Evolutionary conservation across 495 filamentous ascomycete genomes (phyloP), one percentile per base, ranked within the genome.

Genomic region (Jackrogersella minutella): DNA sequence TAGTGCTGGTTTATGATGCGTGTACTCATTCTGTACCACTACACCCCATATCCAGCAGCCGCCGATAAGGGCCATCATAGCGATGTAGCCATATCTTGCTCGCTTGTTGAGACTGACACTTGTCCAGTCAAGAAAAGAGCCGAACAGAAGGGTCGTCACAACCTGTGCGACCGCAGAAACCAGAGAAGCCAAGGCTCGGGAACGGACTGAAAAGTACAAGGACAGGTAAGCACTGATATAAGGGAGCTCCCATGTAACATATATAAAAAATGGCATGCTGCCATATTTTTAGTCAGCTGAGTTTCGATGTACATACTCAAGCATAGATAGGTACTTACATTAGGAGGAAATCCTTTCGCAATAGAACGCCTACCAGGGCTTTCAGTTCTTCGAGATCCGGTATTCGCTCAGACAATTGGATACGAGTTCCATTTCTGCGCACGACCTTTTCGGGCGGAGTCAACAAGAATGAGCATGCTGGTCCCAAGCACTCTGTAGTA

Each of bases 1-100:
- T 1, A 58, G 19, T 0, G 55, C 40, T 24, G 55, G 55, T 49
- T 59, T 59, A n/a, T 49, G 56, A 39, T 49, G 56, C 41, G 43
- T 59, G 14, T 59, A 59, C 14, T 49, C 56, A 19, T 59, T 59
- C 21, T 59, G 56, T 5, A 59, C 21, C 5, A 49, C 30, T 5
- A n/a, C 21, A 5, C 56, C 56, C 56, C 56, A 49, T 13, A 59
- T 49, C 56, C 56, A 59, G 22, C 56, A 50, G 3, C 56, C 56
- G 0, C 56, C 33, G 9, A 59, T 49, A 1, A 59, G 31, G 37
- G 31, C 11, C 56, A 49, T 59, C 31, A 59, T 59, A 3, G 22
- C n/a, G 9, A 59, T 30, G 30, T 59, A 59, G 6, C 56, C 43
- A 13, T 49, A 59, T 39, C 43, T 49, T 2, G 56, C 56, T 59